These are phyloP conservation scores for Trichoderma gamsii DNA, from an alignment of 495 filamentous ascomycete genomes.

Conservation along the genomic window DNA sequence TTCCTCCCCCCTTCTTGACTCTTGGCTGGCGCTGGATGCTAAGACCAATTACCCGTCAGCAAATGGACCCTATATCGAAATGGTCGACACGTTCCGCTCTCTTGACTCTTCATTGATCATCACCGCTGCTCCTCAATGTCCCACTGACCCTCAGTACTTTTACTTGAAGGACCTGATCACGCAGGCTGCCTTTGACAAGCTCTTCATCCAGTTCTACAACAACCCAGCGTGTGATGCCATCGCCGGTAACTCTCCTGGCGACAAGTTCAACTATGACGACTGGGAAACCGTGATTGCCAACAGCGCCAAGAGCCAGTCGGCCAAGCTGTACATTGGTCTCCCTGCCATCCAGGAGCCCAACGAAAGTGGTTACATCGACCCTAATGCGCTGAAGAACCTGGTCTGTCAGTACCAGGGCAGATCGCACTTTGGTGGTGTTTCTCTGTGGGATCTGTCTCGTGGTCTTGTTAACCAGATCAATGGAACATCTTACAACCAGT, in stretches of 20 bases:
- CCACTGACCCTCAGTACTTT: slow-evolving; percentile 46
- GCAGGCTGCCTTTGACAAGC: slow-evolving; percentile 49
- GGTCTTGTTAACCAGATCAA: slow-evolving; percentile 23
- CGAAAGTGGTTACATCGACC: slow-evolving; percentile 26
- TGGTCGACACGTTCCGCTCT: slow-evolving; percentile 50
- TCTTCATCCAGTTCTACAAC: slow-evolving; percentile 74
- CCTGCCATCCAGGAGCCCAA: slow-evolving; percentile 44
- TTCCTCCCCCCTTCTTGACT: slow-evolving; percentile 29
- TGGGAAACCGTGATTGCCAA: slow-evolving; percentile 54
- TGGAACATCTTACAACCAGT: slow-evolving; percentile 29
- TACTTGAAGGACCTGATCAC: slow-evolving; percentile 49
- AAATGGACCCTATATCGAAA: slow-evolving; percentile 29
- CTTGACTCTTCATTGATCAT: slow-evolving; percentile 42
- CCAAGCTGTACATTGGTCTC: slow-evolving; percentile 59
- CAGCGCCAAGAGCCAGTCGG: slow-evolving; percentile 46
- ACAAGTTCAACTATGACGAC: slow-evolving; percentile 55
- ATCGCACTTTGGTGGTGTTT: slow-evolving; percentile 35
- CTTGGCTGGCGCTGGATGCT: slow-evolving; percentile 16
- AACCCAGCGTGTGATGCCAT: slow-evolving; percentile 51
- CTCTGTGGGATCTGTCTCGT: slow-evolving; percentile 36
- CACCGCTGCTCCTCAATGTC: slow-evolving; percentile 64
- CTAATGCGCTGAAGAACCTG: slow-evolving; percentile 20
- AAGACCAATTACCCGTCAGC: slow-evolving; percentile 12
- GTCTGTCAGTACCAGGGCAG: slow-evolving; percentile 31
- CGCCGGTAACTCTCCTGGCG: slow-evolving; percentile 24